Evolutionary conservation across 371 early-diverging fungal species (phyloP), one percentile per base, ranked within the genome.

Genomic region (Batkoa obscura): DNA sequence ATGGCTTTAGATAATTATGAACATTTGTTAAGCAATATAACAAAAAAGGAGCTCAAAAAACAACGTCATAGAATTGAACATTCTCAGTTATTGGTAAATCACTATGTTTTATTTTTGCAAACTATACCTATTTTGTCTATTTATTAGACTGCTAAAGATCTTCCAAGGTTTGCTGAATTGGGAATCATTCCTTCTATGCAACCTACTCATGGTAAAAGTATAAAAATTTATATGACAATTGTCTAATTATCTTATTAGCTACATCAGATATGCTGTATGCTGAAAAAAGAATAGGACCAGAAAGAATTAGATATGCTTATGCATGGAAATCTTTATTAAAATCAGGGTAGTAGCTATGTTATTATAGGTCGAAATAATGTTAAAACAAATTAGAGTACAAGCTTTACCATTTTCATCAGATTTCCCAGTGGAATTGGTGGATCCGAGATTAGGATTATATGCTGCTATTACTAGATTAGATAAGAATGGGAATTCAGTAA

Each of bases 181-280:
- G 67, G 65, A 1, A 61, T 74, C 2, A 55, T 71, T 1, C 73
- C 75, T 12, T 67, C 68, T 12, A 64, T 74, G 59, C 75, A 74
- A 57, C 75, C 75, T 9, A 66, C 72, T 0, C 72, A 74, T 47
- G 65, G 68, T 1, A 72, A 70, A 2, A 61, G 61, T 43, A 72
- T 72, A 52, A 74, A 73, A 72, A 8, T 5, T 13, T 8, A 8
- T 39, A 13, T 8, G 13, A 39, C 41, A 8, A 39, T 13, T 39
- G 13, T n/a, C n/a, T n/a, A n/a, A n/a, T 8, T 39, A 8, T 13
- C 13, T 8, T 13, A 8, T 39, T 39, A 39, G 41, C 41, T 39
- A 39, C 41, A 8, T 8, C 41, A 8, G 41, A 39, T 13, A 39
- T 39, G 41, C 41, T 39, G 41, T 39, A 39, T 13, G 41, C 41